A percentile compares a stretch with the other conserved stretches of the same genome.
These are phyloP conservation scores for Corylus avellana DNA, from an alignment of 306 rosid genomes.

Conservation along the genomic window DNA sequence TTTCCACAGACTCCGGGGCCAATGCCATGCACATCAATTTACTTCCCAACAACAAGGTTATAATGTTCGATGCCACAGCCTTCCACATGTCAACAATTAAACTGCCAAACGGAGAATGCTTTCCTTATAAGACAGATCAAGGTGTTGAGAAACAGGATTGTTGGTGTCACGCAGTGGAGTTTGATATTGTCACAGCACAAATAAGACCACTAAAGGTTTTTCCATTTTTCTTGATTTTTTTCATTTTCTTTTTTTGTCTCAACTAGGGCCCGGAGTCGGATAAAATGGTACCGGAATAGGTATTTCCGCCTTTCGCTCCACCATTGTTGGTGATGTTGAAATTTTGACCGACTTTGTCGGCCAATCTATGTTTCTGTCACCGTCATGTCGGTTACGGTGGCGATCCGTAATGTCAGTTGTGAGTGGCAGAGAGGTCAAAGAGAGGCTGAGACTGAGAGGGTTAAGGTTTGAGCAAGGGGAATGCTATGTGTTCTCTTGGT, in stretches of 20 bases:
- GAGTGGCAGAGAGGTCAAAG: too few relatives aligned
- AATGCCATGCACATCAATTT: constrained; percentile 77
- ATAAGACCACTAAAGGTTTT: constrained; percentile 74
- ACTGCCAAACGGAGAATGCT: constrained; percentile 47
- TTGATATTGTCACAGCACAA: constrained; percentile 42
- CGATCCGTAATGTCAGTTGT: too few relatives aligned
- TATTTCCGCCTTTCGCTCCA: too few relatives aligned
- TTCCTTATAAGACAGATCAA: constrained; percentile 30
- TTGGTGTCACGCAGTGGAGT: constrained; percentile 69
- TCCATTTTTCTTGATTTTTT: not conserved
- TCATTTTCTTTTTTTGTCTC: not conserved
- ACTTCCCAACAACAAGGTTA: constrained; percentile 64
- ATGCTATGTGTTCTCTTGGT: too few relatives aligned
- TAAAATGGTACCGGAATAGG: too few relatives aligned
- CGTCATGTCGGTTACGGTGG: too few relatives aligned
- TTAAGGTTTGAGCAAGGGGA: too few relatives aligned
- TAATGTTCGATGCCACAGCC: constrained; percentile 56
- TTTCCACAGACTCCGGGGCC: constrained; percentile 46
- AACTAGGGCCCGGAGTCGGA: too few relatives aligned
- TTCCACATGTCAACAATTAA: constrained; percentile 51
- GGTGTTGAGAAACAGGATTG: constrained; percentile 36
- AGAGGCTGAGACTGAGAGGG: too few relatives aligned
- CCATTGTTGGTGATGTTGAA: too few relatives aligned
- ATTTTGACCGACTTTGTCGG: too few relatives aligned
- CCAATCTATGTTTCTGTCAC: too few relatives aligned